Evolutionary conservation across 2,329 filamentous ascomycete genomes (phyloP), one percentile per base, ranked within the genome.

Genomic region (Sarocladium oryzae): DNA sequence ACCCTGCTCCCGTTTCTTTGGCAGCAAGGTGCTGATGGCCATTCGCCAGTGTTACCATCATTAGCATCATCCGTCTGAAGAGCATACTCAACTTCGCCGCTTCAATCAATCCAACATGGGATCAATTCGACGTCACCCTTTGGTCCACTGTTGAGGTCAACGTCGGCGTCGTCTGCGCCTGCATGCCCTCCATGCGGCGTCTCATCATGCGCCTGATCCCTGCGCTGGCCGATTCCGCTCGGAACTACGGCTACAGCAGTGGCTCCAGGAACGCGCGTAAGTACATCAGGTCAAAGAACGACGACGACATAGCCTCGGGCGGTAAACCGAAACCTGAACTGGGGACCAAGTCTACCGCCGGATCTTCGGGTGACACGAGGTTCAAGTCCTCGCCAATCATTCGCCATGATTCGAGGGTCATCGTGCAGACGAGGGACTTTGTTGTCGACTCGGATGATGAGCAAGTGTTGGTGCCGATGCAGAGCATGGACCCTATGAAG

Each of bases 1-100:
- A n/a, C 32, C 32, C 20, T 2, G 2, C 10, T 33, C 3, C n/a
- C 13, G 4, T 0, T 8, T 5, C 26, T 30, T 32, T n/a, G 18
- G 2, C 2, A 9, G n/a, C 11, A 10, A 8, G 26, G 18, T n/a
- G 9, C 40, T 43, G n/a, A n/a, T 43, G 5, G 10, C 30, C 8
- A 9, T 32, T 18, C n/a, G n/a, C 23, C 21, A 69, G 67, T 10
- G 66, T 69, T 41, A 69, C 67, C 2, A 52, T 71, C 33, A 66
- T 71, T 35, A 69, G 66, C 26, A 65, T 71, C 18, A 55, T 71
- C 5, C 64, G 69, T 1, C 65, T 71, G 2, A 56, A 60, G 11
- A 61, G 65, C 2, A 56, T 70, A 8, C 56, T 69, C 26, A 65
- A 67, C 8, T 61, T 57, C 2, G 53, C 58, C 20, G 54, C 59